A percentile compares a stretch with the other conserved stretches of the same genome.
Evolutionary conservation across 257 asterid species (phyloP).

Genomic region (Paulownia fortunei): DNA sequence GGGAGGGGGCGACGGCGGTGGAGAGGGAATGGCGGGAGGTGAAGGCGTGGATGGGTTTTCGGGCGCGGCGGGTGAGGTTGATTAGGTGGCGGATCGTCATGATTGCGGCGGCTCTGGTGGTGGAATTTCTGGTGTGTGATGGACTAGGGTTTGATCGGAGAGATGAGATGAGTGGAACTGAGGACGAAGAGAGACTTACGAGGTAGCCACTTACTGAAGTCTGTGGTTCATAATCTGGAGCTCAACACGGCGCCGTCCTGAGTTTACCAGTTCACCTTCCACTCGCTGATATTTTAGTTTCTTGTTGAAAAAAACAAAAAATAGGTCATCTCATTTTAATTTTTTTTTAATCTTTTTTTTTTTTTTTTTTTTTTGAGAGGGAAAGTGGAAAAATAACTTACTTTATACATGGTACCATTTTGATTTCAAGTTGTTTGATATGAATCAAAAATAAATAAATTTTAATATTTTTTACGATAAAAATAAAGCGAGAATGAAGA

Average conservation of each 20-base stretch:
- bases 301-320: background rate
- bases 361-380: no score
- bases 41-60: constrained; percentile 24
- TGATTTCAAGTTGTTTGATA: no score
- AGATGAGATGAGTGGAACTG: background rate
- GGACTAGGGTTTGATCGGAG: constrained; percentile 45
- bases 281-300: background rate
- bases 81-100: constrained; percentile 81
- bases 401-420: no score
- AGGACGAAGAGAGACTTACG: background rate
- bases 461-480: no score
- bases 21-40: constrained; percentile 42
- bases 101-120: constrained; percentile 30
- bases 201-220: background rate
- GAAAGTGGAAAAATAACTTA: no score
- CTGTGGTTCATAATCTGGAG: constrained; percentile 1
- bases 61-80: constrained; percentile 50
- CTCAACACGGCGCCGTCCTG: constrained; percentile 35
- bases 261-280: constrained; percentile 10
- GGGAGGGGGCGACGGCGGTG: constrained; percentile 46
- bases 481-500: no score
- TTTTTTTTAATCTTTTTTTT: no score
- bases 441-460: no score
- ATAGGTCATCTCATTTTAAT: background rate
- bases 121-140: background rate